Conservation (phyloP, 305 asterid species). For the Lippia alba region DNA sequence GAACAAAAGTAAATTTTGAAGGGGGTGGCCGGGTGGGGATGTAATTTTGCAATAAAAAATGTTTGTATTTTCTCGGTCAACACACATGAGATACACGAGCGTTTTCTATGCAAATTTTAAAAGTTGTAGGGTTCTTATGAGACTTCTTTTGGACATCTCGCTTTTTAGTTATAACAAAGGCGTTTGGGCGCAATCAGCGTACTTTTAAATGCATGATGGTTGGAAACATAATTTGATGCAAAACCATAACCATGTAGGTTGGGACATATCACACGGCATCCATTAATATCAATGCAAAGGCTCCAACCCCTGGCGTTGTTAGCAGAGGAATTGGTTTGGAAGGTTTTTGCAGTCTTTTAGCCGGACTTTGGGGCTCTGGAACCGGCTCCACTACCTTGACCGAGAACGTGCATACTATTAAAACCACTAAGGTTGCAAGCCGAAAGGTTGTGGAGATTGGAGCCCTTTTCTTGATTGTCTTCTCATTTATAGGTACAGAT, state of each 20-base stretch:
- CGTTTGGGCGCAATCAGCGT: too few species aligned
- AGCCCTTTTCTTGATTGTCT: conserved; percentile 76
- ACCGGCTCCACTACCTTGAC: conserved; percentile 91
- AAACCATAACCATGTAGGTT: conserved; percentile 48
- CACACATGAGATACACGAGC: too few species aligned
- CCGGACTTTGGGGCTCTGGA: conserved; percentile 98
- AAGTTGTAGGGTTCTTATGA: too few species aligned
- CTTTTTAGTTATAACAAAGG: too few species aligned
- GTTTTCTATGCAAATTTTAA: too few species aligned
- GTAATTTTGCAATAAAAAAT: too few species aligned
- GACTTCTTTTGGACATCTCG: too few species aligned
- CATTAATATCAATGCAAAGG: conserved; percentile 62
- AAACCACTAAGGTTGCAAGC: conserved; percentile 79
- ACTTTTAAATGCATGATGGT: neutral
- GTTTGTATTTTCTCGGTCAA: too few species aligned
- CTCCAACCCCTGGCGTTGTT: conserved; percentile 90
- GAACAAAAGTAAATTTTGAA: too few species aligned
- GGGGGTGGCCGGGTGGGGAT: too few species aligned
- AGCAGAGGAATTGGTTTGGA: conserved; percentile 93
- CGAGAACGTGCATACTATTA: conserved; percentile 84
- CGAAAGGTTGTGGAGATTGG: conserved; percentile 80
- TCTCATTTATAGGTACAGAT: conserved; percentile 82
- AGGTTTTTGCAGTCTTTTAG: conserved; percentile 92
- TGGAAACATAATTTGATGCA: conserved; percentile 30
- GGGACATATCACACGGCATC: conserved; percentile 88